These are phyloP conservation scores for Gossypium schwendimanii DNA, from an alignment of 441 rosid genomes.

Conservation along the genomic window DNA sequence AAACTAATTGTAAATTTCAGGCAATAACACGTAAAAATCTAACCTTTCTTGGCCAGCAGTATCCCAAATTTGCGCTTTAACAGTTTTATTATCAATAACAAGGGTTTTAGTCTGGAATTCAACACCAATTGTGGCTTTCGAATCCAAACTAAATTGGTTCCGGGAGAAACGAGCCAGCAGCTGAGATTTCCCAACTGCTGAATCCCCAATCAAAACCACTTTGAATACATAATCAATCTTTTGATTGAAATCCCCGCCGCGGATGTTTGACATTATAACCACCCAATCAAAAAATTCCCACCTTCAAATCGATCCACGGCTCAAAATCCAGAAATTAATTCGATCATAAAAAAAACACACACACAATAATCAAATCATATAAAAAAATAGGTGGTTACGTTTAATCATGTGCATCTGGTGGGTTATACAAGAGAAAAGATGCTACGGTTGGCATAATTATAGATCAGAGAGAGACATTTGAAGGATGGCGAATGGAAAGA, in stretches of 20 bases:
- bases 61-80: slow-evolving; percentile 47
- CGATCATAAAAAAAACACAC: slow-evolving; percentile 13
- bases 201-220: slow-evolving; percentile 40
- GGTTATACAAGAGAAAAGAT: not conserved
- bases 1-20: not conserved
- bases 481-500: not conserved
- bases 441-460: not conserved
- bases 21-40: not conserved
- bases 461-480: not conserved
- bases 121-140: slow-evolving; percentile 45
- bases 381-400: not conserved
- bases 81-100: slow-evolving; percentile 40
- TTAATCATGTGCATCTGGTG: slow-evolving; percentile 12
- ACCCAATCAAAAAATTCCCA: not conserved
- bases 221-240: slow-evolving; percentile 64
- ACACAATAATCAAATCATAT: not conserved
- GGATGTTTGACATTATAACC: slow-evolving; percentile 40
- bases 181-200: slow-evolving; percentile 45
- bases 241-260: slow-evolving; percentile 44
- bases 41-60: slow-evolving; percentile 51
- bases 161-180: slow-evolving; percentile 39
- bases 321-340: slow-evolving; percentile 6
- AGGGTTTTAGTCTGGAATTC: slow-evolving; percentile 48
- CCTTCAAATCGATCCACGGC: slow-evolving; percentile 7
- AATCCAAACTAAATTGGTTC: slow-evolving; percentile 38